Conservation (phyloP, 2,329 filamentous ascomycete species). For the Rachicladosporium sp. region DNA sequence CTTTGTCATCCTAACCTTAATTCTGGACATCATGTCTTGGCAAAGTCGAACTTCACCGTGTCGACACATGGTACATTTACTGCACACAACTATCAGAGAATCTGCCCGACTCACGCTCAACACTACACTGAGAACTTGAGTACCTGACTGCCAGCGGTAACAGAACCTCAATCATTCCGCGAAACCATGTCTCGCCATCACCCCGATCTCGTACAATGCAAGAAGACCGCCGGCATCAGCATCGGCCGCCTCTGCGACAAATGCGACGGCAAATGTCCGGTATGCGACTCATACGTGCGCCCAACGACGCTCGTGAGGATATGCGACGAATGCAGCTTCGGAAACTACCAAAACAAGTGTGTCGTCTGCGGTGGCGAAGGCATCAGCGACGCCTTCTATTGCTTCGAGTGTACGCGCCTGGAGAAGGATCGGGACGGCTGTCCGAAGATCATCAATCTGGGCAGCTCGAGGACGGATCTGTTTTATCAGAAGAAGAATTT, state of each 20-base stretch:
- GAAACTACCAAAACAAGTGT: constrained; percentile 99
- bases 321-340: constrained; percentile 98
- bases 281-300: constrained; percentile 97
- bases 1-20: no score
- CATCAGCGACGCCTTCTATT: constrained; percentile 97
- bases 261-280: constrained; percentile 98
- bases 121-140: no score
- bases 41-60: no score
- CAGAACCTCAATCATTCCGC: no score
- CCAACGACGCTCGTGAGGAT: constrained; percentile 95
- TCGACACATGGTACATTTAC: no score
- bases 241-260: constrained; percentile 99
- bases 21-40: no score
- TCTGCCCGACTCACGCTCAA: no score
- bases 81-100: no score
- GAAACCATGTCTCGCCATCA: constrained; percentile 82
- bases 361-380: constrained; percentile 97
- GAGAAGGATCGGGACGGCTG: constrained; percentile 97
- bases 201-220: constrained; percentile 98
- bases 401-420: constrained; percentile 92
- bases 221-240: constrained; percentile 93
- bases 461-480: constrained; percentile 88
- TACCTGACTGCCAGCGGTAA: no score
- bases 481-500: constrained; percentile 65
- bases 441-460: constrained; percentile 98